Evolutionary conservation across 2,329 filamentous ascomycete genomes (phyloP).

Genomic region (Colletotrichum chrysophilum): DNA sequence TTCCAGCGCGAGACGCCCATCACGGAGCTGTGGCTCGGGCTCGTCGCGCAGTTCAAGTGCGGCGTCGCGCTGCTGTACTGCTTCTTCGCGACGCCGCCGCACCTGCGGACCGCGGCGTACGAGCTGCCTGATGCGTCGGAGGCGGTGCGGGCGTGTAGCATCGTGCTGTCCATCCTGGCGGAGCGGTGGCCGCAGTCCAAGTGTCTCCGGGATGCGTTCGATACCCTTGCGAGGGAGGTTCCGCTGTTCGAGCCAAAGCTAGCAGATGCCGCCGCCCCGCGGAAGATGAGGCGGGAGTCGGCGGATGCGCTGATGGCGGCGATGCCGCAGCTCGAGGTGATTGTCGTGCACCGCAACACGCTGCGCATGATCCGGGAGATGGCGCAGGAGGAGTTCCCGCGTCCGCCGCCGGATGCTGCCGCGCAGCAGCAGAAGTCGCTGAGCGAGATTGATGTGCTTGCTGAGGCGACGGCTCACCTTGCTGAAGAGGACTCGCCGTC

Average conservation of each 20-base stretch:
- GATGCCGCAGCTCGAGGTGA: neutral
- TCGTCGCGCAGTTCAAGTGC: conserved; percentile 36
- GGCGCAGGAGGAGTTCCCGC: neutral
- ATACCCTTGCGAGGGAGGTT: conserved; percentile 32
- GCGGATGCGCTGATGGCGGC: neutral
- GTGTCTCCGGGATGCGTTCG: conserved; percentile 37
- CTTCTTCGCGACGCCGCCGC: conserved; percentile 37
- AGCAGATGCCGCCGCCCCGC: neutral
- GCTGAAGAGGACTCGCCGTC: neutral
- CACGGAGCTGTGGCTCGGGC: conserved; percentile 30
- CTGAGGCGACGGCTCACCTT: neutral
- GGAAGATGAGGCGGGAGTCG: neutral
- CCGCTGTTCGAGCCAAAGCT: neutral
- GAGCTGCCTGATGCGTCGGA: conserved; percentile 33
- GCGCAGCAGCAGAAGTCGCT: neutral
- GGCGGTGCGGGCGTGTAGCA: conserved; percentile 38
- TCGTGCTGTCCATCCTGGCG: conserved; percentile 38
- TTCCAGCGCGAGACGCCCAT: conserved; percentile 31
- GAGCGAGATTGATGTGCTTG: neutral
- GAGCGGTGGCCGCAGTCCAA: conserved; percentile 39
- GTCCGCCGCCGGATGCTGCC: neutral
- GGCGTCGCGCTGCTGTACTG: conserved; percentile 40
- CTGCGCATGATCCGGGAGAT: neutral
- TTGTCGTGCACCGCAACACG: neutral
- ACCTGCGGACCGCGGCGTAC: conserved; percentile 31